Percentiles rank a stretch among this genome's conserved stretches.
Conservation (phyloP, 306 rosid species). For the Rosa lucieae region DNA sequence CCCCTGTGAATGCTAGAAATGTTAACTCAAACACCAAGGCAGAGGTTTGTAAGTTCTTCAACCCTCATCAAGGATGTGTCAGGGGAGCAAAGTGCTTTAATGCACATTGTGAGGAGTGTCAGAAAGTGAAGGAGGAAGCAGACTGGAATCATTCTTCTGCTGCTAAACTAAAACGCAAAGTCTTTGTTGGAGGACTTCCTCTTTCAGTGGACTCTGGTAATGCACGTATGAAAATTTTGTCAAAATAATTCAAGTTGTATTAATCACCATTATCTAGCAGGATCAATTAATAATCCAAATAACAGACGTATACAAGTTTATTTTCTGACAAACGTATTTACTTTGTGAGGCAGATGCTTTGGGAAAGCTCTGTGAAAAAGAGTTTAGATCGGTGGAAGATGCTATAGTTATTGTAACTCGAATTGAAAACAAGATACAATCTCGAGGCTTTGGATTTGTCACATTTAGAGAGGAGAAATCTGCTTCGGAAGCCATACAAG, state of each 20-base stretch:
- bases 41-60: conserved; percentile 36
- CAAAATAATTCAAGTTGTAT: not conserved
- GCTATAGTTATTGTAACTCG: conserved; percentile 33
- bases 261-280: not conserved
- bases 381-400: conserved; percentile 40
- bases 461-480: conserved; percentile 39
- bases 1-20: conserved; percentile 15
- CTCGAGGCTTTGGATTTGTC: conserved; percentile 47
- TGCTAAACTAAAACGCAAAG: conserved; percentile 14
- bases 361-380: conserved; percentile 33
- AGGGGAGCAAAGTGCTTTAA: conserved; percentile 40
- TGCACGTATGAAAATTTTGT: conserved; percentile 11
- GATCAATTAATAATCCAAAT: no score
- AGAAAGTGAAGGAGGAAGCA: conserved; percentile 22
- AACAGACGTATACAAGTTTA: not conserved
- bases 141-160: not conserved
- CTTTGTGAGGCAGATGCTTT: conserved; percentile 27
- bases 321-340: not conserved
- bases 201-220: conserved; percentile 37
- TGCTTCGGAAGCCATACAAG: conserved; percentile 30
- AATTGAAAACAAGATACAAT: conserved; percentile 20
- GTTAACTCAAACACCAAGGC: conserved; percentile 18
- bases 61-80: conserved; percentile 37
- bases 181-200: conserved; percentile 46
- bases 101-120: conserved; percentile 23